A percentile compares a stretch with the other conserved stretches of the same genome.
These are phyloP conservation scores for Plasmopara halstedii DNA, from an alignment of 352 stramenopile species.

Conservation along the genomic window DNA sequence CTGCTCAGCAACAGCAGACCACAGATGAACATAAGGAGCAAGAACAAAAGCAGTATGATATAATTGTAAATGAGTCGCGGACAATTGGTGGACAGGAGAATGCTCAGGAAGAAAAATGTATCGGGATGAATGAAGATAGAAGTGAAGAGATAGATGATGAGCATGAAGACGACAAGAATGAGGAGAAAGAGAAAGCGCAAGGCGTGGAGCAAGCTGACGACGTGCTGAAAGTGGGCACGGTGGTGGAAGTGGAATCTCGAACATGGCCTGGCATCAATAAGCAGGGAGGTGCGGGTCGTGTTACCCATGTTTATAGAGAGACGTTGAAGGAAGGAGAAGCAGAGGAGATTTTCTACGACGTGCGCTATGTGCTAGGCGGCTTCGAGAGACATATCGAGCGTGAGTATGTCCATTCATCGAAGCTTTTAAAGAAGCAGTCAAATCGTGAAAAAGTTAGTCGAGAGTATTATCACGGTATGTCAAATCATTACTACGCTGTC, in stretches of 20 bases:
- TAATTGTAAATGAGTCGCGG: background rate
- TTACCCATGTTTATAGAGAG: slow-evolving; percentile 40
- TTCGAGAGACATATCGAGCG: slow-evolving; percentile 68
- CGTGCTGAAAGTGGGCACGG: slow-evolving; percentile 30
- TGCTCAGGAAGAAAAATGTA: background rate
- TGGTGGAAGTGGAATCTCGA: slow-evolving; percentile 57
- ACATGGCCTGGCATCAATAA: slow-evolving; percentile 88
- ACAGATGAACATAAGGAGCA: background rate
- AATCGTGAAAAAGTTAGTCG: slow-evolving; percentile 33
- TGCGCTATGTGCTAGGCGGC: slow-evolving; percentile 74
- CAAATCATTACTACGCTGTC: background rate
- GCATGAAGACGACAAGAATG: background rate
- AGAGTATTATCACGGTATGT: slow-evolving; percentile 60
- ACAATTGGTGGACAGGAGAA: background rate
- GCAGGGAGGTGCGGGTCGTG: slow-evolving; percentile 52
- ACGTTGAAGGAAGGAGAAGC: slow-evolving; percentile 4
- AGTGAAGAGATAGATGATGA: slow-evolving; percentile 3
- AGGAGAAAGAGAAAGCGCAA: background rate
- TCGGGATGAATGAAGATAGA: background rate
- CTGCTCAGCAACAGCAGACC: background rate
- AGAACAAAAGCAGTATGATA: background rate
- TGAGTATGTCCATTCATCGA: slow-evolving; percentile 53
- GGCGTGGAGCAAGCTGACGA: slow-evolving; percentile 1
- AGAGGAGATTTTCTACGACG: slow-evolving; percentile 60
- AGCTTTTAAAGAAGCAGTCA: slow-evolving; percentile 30